Percentiles rank a stretch among this genome's conserved stretches.
Evolutionary conservation across 345 rosid genomes (phyloP).

Genomic region (Triadica sebifera): DNA sequence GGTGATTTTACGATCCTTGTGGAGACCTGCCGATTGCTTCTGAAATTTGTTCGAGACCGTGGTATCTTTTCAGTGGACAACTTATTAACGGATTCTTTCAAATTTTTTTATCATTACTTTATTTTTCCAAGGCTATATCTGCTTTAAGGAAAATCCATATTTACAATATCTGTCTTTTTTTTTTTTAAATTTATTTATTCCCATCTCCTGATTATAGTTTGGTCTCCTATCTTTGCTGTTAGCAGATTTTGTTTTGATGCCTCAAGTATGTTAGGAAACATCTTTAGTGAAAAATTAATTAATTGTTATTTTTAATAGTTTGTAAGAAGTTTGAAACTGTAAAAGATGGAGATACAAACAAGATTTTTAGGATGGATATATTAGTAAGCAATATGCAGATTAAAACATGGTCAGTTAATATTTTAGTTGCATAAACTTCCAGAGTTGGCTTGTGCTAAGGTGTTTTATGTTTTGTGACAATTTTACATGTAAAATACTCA

Average conservation of each 20-base stretch:
- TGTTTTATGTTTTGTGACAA: no score
- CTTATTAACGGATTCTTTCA: neutral
- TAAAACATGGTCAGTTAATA: no score
- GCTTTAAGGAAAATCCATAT: neutral
- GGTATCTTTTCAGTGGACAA: conserved; percentile 38
- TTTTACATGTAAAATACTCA: no score
- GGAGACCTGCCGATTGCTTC: conserved; percentile 64
- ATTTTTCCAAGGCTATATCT: neutral
- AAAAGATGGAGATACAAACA: neutral
- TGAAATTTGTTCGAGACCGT: conserved; percentile 42
- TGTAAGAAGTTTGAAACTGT: neutral
- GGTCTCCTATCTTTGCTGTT: no score
- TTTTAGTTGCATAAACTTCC: no score
- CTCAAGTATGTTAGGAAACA: neutral
- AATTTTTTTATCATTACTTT: neutral
- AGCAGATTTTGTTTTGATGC: neutral
- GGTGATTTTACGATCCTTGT: conserved; percentile 59
- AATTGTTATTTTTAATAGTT: neutral
- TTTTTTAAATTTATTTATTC: no score
- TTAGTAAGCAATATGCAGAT: no score
- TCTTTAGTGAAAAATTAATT: neutral
- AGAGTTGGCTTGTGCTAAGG: no score
- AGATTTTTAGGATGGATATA: neutral
- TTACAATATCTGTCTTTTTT: neutral
- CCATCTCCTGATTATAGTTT: no score